These are phyloP conservation scores for Cordyceps cicadae DNA, from an alignment of 2,329 filamentous ascomycete species.

Conservation along the genomic window DNA sequence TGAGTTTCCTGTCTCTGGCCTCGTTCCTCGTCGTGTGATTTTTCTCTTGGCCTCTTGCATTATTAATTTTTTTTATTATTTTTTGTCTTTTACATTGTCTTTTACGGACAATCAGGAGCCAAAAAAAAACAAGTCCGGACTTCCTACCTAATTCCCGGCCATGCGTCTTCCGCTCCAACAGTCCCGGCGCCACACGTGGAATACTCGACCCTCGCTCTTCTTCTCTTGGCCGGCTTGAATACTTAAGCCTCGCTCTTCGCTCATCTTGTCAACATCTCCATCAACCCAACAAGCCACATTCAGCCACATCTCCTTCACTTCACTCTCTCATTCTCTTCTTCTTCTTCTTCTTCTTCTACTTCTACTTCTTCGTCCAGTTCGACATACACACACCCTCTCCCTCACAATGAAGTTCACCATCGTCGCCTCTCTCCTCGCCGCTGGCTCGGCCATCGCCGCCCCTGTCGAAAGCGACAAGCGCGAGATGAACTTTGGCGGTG, in stretches of 20 bases:
- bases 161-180: too few relatives aligned
- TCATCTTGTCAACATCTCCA: neutral
- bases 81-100: too few relatives aligned
- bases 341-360: neutral
- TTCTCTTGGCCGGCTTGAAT: neutral
- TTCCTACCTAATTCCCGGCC: neutral
- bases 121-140: neutral
- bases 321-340: neutral
- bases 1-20: neutral
- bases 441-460: conserved; percentile 1
- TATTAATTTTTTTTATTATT: too few relatives aligned
- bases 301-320: neutral
- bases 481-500: conserved; percentile 9
- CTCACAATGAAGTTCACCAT: conserved; percentile 9
- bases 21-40: too few relatives aligned
- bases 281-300: neutral
- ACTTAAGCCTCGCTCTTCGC: neutral
- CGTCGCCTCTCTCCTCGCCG: neutral
- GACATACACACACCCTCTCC: neutral
- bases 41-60: neutral
- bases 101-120: neutral
- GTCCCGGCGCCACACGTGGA: neutral
- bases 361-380: neutral
- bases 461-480: conserved; percentile 1
- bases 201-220: neutral